Evolutionary conservation across 2,329 filamentous ascomycete species (phyloP).

Genomic region (Hypoxylon sp.): DNA sequence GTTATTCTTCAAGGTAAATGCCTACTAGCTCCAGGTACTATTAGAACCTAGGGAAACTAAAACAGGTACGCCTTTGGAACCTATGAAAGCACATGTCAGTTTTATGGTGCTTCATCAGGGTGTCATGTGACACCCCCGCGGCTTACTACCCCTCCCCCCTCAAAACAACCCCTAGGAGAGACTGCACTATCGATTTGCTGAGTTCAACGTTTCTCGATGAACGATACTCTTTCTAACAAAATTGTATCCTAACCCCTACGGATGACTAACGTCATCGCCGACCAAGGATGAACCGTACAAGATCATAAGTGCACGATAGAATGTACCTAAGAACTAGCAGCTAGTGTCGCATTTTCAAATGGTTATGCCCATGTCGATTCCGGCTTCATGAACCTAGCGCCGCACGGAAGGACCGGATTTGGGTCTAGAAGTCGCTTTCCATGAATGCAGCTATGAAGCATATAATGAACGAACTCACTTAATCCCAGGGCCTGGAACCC

Average conservation of each 20-base stretch:
- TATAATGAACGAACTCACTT: neutral
- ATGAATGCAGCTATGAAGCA: neutral
- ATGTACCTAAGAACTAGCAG: neutral
- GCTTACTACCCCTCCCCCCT: neutral
- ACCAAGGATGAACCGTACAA: neutral
- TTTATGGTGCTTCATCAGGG: neutral
- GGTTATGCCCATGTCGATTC: neutral
- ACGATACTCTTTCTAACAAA: neutral
- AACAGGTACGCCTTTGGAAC: neutral
- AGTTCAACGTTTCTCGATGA: neutral
- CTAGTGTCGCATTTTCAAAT: neutral
- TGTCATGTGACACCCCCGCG: constrained; percentile 1
- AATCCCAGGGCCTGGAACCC: neutral
- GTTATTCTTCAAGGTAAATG: neutral
- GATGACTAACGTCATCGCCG: neutral
- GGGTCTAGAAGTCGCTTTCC: neutral
- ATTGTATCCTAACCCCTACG: neutral
- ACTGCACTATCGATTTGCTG: no score
- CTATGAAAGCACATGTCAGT: neutral
- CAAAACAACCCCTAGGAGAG: no score
- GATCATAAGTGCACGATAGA: no score
- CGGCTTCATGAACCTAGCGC: neutral
- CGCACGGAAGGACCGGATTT: neutral
- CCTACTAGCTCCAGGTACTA: no score
- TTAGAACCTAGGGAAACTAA: neutral